Evolutionary conservation across 768 basidiomycete genomes (phyloP), one percentile per base, ranked within the genome.

Genomic region (Serendipita indica): DNA sequence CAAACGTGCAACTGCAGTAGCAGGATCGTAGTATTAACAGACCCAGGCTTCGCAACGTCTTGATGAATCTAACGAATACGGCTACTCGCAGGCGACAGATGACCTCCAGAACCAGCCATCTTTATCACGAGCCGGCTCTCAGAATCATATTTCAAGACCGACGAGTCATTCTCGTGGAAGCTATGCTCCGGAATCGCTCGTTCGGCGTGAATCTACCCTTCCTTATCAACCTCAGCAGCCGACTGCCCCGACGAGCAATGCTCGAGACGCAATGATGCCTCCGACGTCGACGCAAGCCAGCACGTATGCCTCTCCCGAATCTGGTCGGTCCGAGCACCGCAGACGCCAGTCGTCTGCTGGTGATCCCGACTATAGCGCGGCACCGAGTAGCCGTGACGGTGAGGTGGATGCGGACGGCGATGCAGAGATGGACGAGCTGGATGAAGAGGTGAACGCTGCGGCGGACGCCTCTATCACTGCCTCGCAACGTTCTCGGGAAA

Each of bases 401-500:
- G 59, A 63, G 32, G 54, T 32, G 35, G 59, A 63, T 35, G 60
- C 58, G 13, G 60, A 69, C 18, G 69, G 52, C 5, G 69, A 70
- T 14, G 67, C 67, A 0, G 75, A 75, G 58, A 71, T 75, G 0
- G 77, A 78, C 12, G 70, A 69, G 45, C 45, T 46, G 16, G 25
- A 16, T 14, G 45, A 46, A 10, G 45, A 46, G 12, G 25, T 13
- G 14, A 16, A 12, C 22, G 45, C 14, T 16, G 25, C 45, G 12
- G 45, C 45, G 13, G 45, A 46, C 27, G 45, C 16, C 27, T 10
- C 45, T 13, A 22, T 20, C 12, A 22, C 45, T 27, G 45, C 45
- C 45, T 10, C 35, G 10, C 10, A n/a, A 10, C 35, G 35, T 37
- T n/a, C 10, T 37, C 35, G 35, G n/a, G 35, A 37, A n/a, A n/a